Evolutionary conservation across 2,329 filamentous ascomycete species (phyloP).

Genomic region (Penicillium sp.): DNA sequence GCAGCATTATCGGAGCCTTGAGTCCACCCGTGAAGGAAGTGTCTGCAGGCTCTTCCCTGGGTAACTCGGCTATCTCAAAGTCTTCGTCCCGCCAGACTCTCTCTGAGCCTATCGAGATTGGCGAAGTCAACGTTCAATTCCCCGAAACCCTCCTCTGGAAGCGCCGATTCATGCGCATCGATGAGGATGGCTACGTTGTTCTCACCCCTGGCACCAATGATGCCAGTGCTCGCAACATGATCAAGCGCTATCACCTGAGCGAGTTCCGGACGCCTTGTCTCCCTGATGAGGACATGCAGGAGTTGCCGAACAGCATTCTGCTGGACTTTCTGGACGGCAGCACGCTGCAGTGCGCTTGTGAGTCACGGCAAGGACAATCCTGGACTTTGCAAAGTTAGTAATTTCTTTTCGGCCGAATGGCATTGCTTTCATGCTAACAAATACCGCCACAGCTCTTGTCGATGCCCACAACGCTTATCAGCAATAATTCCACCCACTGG

Average conservation of each 20-base stretch:
- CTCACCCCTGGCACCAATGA: conserved; percentile 71
- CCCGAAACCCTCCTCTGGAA: conserved; percentile 97
- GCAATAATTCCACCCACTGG: conserved; percentile 20
- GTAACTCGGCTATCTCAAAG: conserved; percentile 43
- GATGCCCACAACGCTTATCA: conserved; percentile 46
- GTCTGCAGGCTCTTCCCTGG: conserved; percentile 8
- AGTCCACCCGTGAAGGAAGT: conserved; percentile 44
- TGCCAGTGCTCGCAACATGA: conserved; percentile 61
- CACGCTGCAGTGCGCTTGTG: conserved; percentile 66
- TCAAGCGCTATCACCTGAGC: conserved; percentile 81
- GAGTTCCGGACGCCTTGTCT: conserved; percentile 80
- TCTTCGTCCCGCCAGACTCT: conserved; percentile 40
- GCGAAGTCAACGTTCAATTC: conserved; percentile 95
- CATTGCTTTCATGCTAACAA: conserved; percentile 10
- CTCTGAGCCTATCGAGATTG: conserved; percentile 69
- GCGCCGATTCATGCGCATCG: conserved; percentile 82
- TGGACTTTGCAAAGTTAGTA: conserved; percentile 56
- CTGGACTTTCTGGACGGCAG: conserved; percentile 65
- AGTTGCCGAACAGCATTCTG: conserved; percentile 82
- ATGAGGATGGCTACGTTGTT: conserved; percentile 80
- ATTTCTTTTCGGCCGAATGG: conserved; percentile 12
- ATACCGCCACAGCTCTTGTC: conserved; percentile 43
- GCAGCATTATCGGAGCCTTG: conserved; percentile 47
- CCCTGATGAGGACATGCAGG: conserved; percentile 88
- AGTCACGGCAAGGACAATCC: conserved; percentile 58